phyloP scores from a whole-genome alignment of 1,284 basidiomycete species.

The Melampsora larici-populina region DNA sequence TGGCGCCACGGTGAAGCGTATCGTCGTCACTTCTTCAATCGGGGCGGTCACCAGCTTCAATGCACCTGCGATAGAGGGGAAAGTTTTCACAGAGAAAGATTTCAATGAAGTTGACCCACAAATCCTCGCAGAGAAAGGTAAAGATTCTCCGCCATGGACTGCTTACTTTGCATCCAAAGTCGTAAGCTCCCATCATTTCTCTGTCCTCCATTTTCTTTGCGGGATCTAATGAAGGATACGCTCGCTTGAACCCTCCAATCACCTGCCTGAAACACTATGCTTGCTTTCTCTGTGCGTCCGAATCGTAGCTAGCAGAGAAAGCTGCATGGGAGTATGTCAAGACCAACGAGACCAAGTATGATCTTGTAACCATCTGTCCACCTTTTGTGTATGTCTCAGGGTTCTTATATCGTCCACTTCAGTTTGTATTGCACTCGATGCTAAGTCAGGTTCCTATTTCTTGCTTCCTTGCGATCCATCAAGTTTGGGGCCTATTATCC shows the following conservation, averaged over 20 bases:
- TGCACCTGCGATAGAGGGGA: not conserved
- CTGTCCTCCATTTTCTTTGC: not conserved
- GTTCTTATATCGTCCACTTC: not conserved
- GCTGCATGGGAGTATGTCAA: slow-evolving; percentile 3
- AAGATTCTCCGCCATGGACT: not conserved
- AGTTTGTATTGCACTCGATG: not conserved
- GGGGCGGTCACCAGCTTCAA: slow-evolving; percentile 50
- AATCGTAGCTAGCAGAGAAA: slow-evolving; percentile 5
- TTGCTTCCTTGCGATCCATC: no score
- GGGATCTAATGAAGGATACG: not conserved
- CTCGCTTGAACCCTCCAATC: not conserved
- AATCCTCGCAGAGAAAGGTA: not conserved
- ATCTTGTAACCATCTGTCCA: not conserved
- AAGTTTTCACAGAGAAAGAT: not conserved
- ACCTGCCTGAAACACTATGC: not conserved
- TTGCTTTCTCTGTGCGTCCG: not conserved
- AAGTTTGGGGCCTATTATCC: slow-evolving; percentile 1
- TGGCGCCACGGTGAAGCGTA: slow-evolving; percentile 53
- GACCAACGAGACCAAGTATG: not conserved
- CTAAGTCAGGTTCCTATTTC: no score
- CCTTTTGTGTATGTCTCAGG: not conserved
- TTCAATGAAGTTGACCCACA: not conserved
- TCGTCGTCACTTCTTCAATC: slow-evolving; percentile 57
- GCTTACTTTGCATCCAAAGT: slow-evolving; percentile 5
- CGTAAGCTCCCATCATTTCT: not conserved